Base-by-base conservation (phyloP, 306 rosid genomes). In the Adenanthera pavonina region DNA sequence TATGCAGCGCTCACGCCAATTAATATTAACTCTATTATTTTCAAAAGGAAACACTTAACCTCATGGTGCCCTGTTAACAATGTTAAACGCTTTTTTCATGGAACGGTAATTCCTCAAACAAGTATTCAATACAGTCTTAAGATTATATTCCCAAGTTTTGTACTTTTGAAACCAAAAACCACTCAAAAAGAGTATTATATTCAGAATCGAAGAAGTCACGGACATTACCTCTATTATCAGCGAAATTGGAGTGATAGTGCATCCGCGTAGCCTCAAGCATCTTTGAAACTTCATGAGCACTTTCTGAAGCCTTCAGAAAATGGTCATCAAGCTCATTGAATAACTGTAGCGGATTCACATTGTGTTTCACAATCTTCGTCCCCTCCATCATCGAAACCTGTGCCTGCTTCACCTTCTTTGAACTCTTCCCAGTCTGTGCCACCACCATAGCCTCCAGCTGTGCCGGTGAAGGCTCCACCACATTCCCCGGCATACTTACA, bases 181-280 rank as follows among this genome's bases (percentile, higher is more conserved):
- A 16, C 33, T 51, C 33, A 7, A 17, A 16, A 48, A 7, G 41
- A 60, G 47, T 25, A 25, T 19, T 67, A 15, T 76, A 20, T 30
- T 59, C 69, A 53, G 51, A 51, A 25, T 11, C 0, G 57, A 33
- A 19, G 10, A 53, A 38, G 66, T 75, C 13, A 44, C 61, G n/a
- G 33, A 3, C 51, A 53, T 47, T 81, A 91, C 95, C 95, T 62
- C 95, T 89, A 78, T 89, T 91, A 78, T 89, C 92, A 19, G 95
- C 95, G 48, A 91, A 91, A 74, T 91, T 91, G 9, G 95, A 91
- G 86, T 91, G 95, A 87, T 89, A 91, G 60, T 91, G 91, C 47
- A 91, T 83, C 76, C 90, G 67, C 15, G 95, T 89, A 1, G 95
- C 92, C 88, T 91, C 95, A 25, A 91, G 87, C 95, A 91, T 89